These are phyloP conservation scores for Grifola frondosa DNA, from an alignment of 1,284 basidiomycete genomes.

Conservation along the genomic window DNA sequence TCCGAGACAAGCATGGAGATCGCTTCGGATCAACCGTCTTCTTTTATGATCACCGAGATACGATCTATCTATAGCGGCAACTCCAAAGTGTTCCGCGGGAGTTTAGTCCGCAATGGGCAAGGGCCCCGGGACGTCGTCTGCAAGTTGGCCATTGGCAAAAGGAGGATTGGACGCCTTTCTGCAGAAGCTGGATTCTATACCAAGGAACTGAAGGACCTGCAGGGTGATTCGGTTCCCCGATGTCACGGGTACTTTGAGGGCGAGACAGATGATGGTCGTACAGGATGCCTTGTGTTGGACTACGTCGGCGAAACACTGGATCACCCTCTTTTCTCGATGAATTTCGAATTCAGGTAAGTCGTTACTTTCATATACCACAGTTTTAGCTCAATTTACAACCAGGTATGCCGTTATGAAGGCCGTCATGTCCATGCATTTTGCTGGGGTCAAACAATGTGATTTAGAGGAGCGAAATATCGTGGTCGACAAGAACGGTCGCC, in stretches of 20 bases:
- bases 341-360: slow-evolving; percentile 13
- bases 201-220: slow-evolving; percentile 3
- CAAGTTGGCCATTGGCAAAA: slow-evolving; percentile 4
- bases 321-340: slow-evolving; percentile 5
- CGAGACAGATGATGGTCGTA: slow-evolving; percentile 5
- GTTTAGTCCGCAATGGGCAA: no score
- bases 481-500: slow-evolving; percentile 4
- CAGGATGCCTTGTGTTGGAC: slow-evolving; percentile 4
- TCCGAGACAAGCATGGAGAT: no score
- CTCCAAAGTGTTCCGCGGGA: no score
- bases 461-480: slow-evolving; percentile 9
- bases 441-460: slow-evolving; percentile 8
- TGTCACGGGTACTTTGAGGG: slow-evolving; percentile 9
- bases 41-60: no score
- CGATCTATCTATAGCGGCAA: no score
- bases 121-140: slow-evolving; percentile 10
- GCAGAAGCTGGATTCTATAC: slow-evolving; percentile 7
- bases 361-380: no score
- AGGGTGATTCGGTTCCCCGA: slow-evolving; percentile 7
- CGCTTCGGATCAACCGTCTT: no score
- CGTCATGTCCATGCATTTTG: slow-evolving; percentile 6
- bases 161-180: slow-evolving; percentile 3
- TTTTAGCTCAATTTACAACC: no score
- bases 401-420: no score
- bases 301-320: slow-evolving; percentile 7